phyloP scores from a whole-genome alignment of 176 grass and related monocot species.

The Oryza glaberrima region DNA sequence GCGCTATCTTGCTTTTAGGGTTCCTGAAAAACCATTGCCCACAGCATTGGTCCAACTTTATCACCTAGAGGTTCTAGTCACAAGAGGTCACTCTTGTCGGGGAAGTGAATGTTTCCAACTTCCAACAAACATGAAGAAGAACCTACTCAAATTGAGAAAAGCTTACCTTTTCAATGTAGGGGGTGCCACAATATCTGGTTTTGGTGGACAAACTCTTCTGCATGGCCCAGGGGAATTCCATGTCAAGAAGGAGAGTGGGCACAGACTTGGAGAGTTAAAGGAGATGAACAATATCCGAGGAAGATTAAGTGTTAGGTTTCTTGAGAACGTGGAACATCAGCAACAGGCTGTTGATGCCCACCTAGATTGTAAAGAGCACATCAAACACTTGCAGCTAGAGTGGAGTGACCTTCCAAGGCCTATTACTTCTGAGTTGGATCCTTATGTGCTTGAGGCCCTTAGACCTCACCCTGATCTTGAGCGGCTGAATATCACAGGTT shows the following conservation, averaged over 20 bases:
- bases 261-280: slow-evolving; percentile 52
- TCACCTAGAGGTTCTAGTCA: slow-evolving; percentile 55
- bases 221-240: slow-evolving; percentile 55
- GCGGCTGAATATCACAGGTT: slow-evolving; percentile 48
- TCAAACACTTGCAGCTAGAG: slow-evolving; percentile 40
- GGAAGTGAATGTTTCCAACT: slow-evolving; percentile 45
- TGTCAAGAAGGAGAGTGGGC: slow-evolving; percentile 50
- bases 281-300: slow-evolving; percentile 46
- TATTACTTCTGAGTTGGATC: slow-evolving; percentile 37
- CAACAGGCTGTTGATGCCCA: slow-evolving; percentile 39
- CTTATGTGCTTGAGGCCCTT: slow-evolving; percentile 54
- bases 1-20: slow-evolving; percentile 52
- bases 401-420: slow-evolving; percentile 37
- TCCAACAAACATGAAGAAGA: slow-evolving; percentile 48
- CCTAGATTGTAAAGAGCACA: slow-evolving; percentile 50
- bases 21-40: slow-evolving; percentile 32
- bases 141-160: slow-evolving; percentile 53
- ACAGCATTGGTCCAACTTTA: slow-evolving; percentile 43
- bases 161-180: slow-evolving; percentile 41
- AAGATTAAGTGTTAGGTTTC: slow-evolving; percentile 44
- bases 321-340: slow-evolving; percentile 50
- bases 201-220: slow-evolving; percentile 47
- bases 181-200: slow-evolving; percentile 43
- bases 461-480: slow-evolving; percentile 51
- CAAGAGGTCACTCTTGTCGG: slow-evolving; percentile 47